Evolutionary conservation across 805 yeast species (phyloP), one percentile per base, ranked within the genome.

Genomic region (Sugiyamaella boreocaroliniensis): DNA sequence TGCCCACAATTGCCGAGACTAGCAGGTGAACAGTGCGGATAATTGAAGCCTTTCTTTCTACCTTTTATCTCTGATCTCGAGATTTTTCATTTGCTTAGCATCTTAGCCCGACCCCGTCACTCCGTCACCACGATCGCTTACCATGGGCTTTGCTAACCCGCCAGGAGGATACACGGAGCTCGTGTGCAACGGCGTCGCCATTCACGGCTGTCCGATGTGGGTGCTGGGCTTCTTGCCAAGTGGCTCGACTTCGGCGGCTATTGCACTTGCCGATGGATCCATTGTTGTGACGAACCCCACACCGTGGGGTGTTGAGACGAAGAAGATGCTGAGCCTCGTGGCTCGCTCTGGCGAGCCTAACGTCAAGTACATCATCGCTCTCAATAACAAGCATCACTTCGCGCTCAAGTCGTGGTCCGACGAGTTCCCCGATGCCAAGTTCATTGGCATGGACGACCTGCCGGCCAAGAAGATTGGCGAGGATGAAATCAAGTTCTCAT

Each of bases 371-470:
- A 69, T 81, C 40, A 72, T 85, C 43, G 72, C 84, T 46, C 88
- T 89, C 1, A 86, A 84, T 61, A 61, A 57, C 32, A 85, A 81
- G 57, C 89, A 84, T 61, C 80, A 85, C 1, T 68, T 83, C 79
- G 86, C 84, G 2, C 78, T 82, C 11, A 61, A 66, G 22, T 75
- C 77, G 12, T 77, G 82, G 67, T 76, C 78, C 61, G 69, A 71
- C 16, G 65, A 68, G 50, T 75, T 69, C 62, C 86, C 87, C 2
- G 61, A 70, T 1, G 65, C 79, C 47, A 75, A 77, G 59, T 64
- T 83, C 26, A 73, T 83, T 55, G 86, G 83, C 5, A 74, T 78
- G 68, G 80, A 74, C 40, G 73, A 58, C 9, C 53, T 63, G 34
- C 49, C 49, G 12, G 45, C 44, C 29, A 55, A 55, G 64, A 19